Conservation (phyloP, 2,329 filamentous ascomycete species). For the Trichoderma citrinoviride region DNA sequence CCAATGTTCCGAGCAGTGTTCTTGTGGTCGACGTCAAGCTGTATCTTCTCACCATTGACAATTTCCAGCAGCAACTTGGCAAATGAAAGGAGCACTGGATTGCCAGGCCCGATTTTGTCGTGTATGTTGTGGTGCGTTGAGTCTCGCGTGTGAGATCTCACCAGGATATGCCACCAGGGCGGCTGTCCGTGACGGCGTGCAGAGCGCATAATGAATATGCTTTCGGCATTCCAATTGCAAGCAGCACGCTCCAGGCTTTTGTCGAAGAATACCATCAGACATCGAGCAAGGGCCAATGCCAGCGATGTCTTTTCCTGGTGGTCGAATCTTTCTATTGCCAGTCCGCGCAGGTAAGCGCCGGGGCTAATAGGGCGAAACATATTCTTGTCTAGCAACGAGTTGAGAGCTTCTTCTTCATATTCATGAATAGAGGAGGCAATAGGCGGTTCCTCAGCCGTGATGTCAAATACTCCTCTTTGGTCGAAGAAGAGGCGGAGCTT, state of each 20-base stretch:
- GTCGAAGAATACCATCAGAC: constrained; percentile 18
- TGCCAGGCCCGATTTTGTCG: constrained; percentile 8
- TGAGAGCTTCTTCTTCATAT: constrained; percentile 11
- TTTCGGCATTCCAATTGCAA: constrained; percentile 12
- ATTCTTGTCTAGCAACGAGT: constrained; percentile 11
- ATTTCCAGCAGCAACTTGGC: constrained; percentile 18
- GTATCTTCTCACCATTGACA: constrained; percentile 12
- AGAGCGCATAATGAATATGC: constrained; percentile 12
- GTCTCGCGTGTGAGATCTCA: background rate
- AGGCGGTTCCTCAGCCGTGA: constrained; percentile 13
- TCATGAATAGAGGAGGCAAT: background rate
- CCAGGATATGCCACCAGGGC: constrained; percentile 1
- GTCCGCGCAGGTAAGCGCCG: background rate
- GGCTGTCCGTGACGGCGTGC: background rate
- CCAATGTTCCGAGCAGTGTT: constrained; percentile 1
- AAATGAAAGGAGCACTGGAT: constrained; percentile 18
- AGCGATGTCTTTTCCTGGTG: constrained; percentile 14
- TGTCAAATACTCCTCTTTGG: constrained; percentile 12
- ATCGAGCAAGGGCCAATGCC: constrained; percentile 11
- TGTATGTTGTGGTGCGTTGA: background rate
- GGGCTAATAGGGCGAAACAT: constrained; percentile 11
- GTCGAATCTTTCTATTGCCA: constrained; percentile 7
- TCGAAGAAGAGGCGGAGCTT: constrained; percentile 19
- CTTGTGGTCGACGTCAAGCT: background rate
- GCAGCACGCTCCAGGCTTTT: constrained; percentile 14